Evolutionary conservation across 345 rosid species (phyloP).

Genomic region (Lepidium africanum): DNA sequence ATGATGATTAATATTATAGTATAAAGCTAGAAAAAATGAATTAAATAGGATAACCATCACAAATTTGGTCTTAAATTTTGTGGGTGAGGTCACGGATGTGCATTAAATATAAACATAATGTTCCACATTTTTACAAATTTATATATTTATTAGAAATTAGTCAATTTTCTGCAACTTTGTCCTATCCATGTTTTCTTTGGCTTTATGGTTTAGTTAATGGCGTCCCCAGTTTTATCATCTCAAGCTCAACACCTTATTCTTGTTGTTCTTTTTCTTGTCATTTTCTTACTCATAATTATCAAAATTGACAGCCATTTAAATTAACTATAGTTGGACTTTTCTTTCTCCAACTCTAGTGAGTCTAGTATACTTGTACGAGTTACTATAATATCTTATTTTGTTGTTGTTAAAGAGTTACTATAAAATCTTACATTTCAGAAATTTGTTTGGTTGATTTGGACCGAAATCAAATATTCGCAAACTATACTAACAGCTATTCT

Average conservation of each 20-base stretch:
- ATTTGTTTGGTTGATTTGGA: no score
- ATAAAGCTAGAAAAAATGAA: background rate
- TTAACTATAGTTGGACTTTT: background rate
- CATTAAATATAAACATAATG: constrained; percentile 4
- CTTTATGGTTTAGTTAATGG: background rate
- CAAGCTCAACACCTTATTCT: constrained; percentile 15
- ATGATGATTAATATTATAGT: background rate
- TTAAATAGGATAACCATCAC: background rate
- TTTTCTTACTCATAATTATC: constrained; percentile 11
- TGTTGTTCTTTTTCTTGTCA: constrained; percentile 23
- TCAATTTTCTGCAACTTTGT: constrained; percentile 6
- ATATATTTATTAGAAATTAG: background rate
- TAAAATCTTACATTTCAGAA: no score
- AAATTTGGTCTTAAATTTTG: background rate
- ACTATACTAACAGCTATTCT: no score
- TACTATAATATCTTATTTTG: background rate
- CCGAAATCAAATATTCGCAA: no score
- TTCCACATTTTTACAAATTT: background rate
- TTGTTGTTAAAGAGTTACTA: no score
- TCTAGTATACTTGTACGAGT: background rate
- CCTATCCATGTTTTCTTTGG: constrained; percentile 8
- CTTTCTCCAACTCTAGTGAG: background rate
- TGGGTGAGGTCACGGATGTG: constrained; percentile 22
- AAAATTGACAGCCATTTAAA: background rate
- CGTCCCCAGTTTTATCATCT: background rate